These are phyloP conservation scores for Ogataea chonburiensis DNA, from an alignment of 805 yeast genomes.

Conservation along the genomic window DNA sequence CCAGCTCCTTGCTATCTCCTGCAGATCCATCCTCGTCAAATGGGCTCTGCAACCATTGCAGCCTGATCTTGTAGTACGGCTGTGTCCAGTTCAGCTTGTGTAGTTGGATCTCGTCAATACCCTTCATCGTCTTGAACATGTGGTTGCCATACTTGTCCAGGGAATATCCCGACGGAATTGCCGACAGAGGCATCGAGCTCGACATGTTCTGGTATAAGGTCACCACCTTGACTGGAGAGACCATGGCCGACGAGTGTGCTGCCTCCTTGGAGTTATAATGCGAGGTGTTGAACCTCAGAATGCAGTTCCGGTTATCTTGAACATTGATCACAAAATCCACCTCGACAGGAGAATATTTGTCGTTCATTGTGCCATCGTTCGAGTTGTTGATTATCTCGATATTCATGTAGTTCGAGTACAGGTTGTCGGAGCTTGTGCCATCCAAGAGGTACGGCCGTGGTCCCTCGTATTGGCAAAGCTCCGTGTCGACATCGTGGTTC, in stretches of 20 bases:
- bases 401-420: slow-evolving; percentile 44
- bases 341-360: slow-evolving; percentile 58
- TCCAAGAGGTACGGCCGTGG: slow-evolving; percentile 47
- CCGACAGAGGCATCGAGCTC: slow-evolving; percentile 6
- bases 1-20: slow-evolving; percentile 38
- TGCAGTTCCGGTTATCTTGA: slow-evolving; percentile 64
- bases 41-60: slow-evolving; percentile 75
- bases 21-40: slow-evolving; percentile 41
- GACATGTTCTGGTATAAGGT: slow-evolving; percentile 43
- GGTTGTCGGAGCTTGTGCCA: slow-evolving; percentile 34
- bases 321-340: slow-evolving; percentile 62
- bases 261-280: slow-evolving; percentile 34
- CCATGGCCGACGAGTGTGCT: slow-evolving; percentile 31
- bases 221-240: slow-evolving; percentile 64
- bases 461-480: slow-evolving; percentile 53
- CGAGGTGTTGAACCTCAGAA: slow-evolving; percentile 54
- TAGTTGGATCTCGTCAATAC: slow-evolving; percentile 62
- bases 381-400: slow-evolving; percentile 53
- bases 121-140: slow-evolving; percentile 52
- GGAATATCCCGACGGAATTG: slow-evolving; percentile 47
- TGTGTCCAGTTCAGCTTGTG: slow-evolving; percentile 65
- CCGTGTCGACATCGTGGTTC: slow-evolving; percentile 44
- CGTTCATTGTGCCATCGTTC: slow-evolving; percentile 28
- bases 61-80: slow-evolving; percentile 52
- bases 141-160: slow-evolving; percentile 35